Conservation (phyloP, 768 basidiomycete genomes). For the Lepiota brunneoincarnata region DNA sequence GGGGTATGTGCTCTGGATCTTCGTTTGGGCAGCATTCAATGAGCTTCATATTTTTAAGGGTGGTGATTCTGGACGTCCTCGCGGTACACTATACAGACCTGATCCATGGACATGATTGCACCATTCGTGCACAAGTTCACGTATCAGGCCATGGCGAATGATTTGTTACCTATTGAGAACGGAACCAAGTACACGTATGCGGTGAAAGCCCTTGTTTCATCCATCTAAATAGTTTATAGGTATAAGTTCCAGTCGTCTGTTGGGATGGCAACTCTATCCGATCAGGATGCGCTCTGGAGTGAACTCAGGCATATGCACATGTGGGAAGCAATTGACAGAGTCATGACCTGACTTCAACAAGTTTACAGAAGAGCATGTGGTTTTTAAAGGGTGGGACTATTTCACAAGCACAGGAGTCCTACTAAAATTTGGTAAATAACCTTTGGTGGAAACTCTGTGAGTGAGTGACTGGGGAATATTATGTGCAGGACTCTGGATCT, state of each 20-base stretch:
- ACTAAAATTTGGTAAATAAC: no score
- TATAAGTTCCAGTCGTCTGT: slow-evolving; percentile 92
- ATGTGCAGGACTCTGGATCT: no score
- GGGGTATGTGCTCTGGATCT: slow-evolving; percentile 51
- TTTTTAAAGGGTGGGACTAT: slow-evolving; percentile 76
- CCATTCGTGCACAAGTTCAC: slow-evolving; percentile 97
- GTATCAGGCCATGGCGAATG: slow-evolving; percentile 98
- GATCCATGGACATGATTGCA: slow-evolving; percentile 91
- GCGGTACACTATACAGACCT: slow-evolving; percentile 84
- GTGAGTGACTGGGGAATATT: no score
- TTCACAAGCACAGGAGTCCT: not conserved
- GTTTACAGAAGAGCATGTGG: slow-evolving; percentile 92
- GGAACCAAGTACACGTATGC: slow-evolving; percentile 85
- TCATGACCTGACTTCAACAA: slow-evolving; percentile 96
- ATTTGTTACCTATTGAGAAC: slow-evolving; percentile 84
- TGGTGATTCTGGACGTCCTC: slow-evolving; percentile 60
- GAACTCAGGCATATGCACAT: slow-evolving; percentile 96
- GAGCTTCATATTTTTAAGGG: slow-evolving; percentile 42
- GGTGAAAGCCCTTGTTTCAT: slow-evolving; percentile 10
- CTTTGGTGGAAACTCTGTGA: no score
- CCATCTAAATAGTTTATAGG: slow-evolving; percentile 35
- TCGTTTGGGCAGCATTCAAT: not conserved
- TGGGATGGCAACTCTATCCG: slow-evolving; percentile 80
- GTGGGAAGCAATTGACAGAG: slow-evolving; percentile 96
- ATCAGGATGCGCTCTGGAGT: slow-evolving; percentile 88